Evolutionary conservation across 2,329 filamentous ascomycete species (phyloP), one percentile per base, ranked within the genome.

Genomic region (Aspergillus nomiae): DNA sequence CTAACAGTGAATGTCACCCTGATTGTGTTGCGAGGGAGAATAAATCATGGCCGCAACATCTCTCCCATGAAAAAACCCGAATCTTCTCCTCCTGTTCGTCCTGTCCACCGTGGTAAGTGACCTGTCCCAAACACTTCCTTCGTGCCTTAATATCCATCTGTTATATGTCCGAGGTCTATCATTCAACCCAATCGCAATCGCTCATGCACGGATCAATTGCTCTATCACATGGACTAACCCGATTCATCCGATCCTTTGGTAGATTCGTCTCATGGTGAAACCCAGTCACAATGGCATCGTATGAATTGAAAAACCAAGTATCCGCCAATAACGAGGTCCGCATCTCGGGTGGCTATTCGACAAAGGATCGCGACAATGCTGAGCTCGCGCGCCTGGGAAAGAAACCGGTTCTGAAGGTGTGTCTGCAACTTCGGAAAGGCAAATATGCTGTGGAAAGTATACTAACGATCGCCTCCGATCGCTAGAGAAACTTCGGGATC

Each of bases 401-500:
- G 30, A 55, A 55, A 24, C 51, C 51, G 3, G 51, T 55, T 24
- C 34, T 55, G 21, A 55, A 55, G 51, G 51, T 55, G 21, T 38
- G 51, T 55, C 4, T 26, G 6, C 11, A 1, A 2, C 1, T 14
- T 19, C 19, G 11, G 19, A 51, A 32, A 34, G 14, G 19, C 3
- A 34, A 34, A 34, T 2, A 10, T 10, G 24, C 4, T 5, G 0
- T 3, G 1, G 38, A n/a, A n/a, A 41, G 16, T 4, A 41, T n/a
- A n/a, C 8, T 41, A 19, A 41, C 38, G 38, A 12, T 36, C 34
- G 30, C 26, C 11, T 24, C 4, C 51, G 5, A 26, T 55, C 21
- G 46, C 11, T 16, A 80, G 77, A 74, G 78, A 56, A 78, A 79
- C 59, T 80, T 79, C 54, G 73, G 77, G 6, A 71, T 79, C 58